Base-by-base conservation (phyloP, 192 early-diverging fungal genomes). In the Rhizophlyctis rosea region DNA sequence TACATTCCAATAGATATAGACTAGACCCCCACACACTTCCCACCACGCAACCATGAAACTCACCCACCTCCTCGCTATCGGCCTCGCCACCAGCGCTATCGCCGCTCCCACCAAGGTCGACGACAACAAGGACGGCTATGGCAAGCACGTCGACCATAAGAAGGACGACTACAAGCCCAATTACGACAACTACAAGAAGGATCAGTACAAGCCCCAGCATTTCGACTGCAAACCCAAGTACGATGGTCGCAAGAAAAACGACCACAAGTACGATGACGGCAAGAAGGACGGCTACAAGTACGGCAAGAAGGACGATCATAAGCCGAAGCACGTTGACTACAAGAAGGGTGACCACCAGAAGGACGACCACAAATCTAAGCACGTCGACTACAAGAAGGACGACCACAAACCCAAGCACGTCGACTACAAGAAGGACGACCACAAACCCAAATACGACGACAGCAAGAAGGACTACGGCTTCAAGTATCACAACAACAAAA, bases 101-200 rank as follows among this genome's bases (percentile, higher is more conserved):
- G n/a, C 11, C 44, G 44, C 44, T 47, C 13, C 11, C 44, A 53
- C 11, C 51, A 53, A 53, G 24, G 11, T 24, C 27, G 51, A 53
- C 27, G 51, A 53, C 7, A 23, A 14, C n/a, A 53, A 53, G 51
- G 23, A 53, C 11, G 51, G 27, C 51, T 23, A 53, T 13, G 23
- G 51, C 44, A 47, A 47, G 44, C 13, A 47, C 13, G 44, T 13
- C 44, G 13, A 47, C n/a, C 44, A n/a, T 13, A 53, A 53, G 23
- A 53, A 53, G 51, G 51, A 53, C 51, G 23, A 53, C 51, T 23
- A 53, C 51, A 53, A 53, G 51, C 7, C 18, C 23, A 11, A 25
- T 23, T 9, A 25, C 51, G 51, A 25, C 14, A 25, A 53, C 51
- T 24, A 53, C 14, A 27, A 53, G n/a, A 25, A 53, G n/a, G 23